Conservation (phyloP, 371 early-diverging fungal genomes). For the Rozella allomycis region DNA sequence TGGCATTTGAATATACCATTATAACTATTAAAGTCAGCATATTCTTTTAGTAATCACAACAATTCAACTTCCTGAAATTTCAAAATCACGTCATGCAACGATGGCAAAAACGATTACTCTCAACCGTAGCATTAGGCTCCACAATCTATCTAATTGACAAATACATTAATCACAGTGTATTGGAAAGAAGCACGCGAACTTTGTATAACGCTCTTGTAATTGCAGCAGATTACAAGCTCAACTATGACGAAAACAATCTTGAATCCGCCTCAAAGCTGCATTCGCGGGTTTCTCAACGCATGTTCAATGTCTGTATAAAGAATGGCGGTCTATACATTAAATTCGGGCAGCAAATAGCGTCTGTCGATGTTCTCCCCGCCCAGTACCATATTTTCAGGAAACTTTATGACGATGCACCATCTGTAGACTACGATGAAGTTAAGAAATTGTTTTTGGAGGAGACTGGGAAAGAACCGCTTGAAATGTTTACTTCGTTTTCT, state of each 20-base stretch:
- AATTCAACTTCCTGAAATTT: too few species aligned
- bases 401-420: conserved; percentile 64
- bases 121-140: too few species aligned
- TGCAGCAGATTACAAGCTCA: conserved; percentile 44
- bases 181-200: conserved; percentile 30
- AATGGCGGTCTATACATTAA: conserved; percentile 31
- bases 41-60: too few species aligned
- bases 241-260: conserved; percentile 33
- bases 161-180: too few species aligned
- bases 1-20: too few species aligned
- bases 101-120: too few species aligned
- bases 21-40: too few species aligned
- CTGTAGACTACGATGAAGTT: conserved; percentile 38
- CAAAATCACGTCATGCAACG: too few species aligned
- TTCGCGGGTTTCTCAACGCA: conserved; percentile 15
- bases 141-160: too few species aligned
- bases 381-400: conserved; percentile 46
- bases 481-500: conserved; percentile 24
- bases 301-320: conserved; percentile 48
- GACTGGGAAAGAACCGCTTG: conserved; percentile 30
- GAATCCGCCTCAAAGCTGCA: conserved; percentile 9
- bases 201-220: conserved; percentile 25
- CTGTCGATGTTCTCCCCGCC: conserved; percentile 51
- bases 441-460: conserved; percentile 43
- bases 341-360: conserved; percentile 57